Base-by-base conservation (phyloP, 228 moss, liverwort and hornwort genomes). In the Sphagnum magellanicum region DNA sequence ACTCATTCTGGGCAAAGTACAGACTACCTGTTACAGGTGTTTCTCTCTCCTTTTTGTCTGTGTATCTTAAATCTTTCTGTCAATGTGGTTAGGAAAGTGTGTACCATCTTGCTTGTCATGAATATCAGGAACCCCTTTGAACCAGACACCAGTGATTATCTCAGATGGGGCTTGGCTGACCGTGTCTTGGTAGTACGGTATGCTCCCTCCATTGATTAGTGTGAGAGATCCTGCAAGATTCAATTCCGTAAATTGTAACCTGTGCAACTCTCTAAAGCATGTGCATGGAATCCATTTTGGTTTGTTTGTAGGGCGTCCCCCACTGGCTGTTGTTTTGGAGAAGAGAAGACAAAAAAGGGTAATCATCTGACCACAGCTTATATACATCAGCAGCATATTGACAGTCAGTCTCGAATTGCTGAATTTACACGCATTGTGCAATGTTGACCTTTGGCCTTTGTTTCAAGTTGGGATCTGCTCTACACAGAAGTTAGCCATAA, bases 21-120 rank as follows among this genome's bases (percentile, higher is more conserved):
- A 74, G 81, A 16, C 72, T 81, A 66, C 84, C 78, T 48, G 52
- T 84, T 52, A 80, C 84, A 80, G 81, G 81, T 81, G 57, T 0
- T 15, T 49, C 55, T 55, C 55, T 55, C 55, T 55, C 55, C 4
- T 55, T 12, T 55, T 12, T 55, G 9, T 55, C 55, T 55, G 1
- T 55, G 9, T 55, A 8, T 55, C 55, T 55, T 12, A 3, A 32
- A 32, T 55, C 55, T 55, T 12, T 55, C 55, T 55, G 55, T 55
- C 55, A 8, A 55, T 55, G 55, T 55, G 8, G 2, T 12, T 12
- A 8, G 1, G 55, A 8, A 8, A 55, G 55, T 55, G 8, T 55
- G 55, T 55, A 12, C 1, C 4, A 55, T 55, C 8, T 55, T 55
- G 55, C 12, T 12, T 8, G 55, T 55, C 55, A 55, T 12, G 4